These are phyloP conservation scores for Byssoonygena ceratinophila DNA, from an alignment of 2,329 filamentous ascomycete genomes.

Conservation along the genomic window DNA sequence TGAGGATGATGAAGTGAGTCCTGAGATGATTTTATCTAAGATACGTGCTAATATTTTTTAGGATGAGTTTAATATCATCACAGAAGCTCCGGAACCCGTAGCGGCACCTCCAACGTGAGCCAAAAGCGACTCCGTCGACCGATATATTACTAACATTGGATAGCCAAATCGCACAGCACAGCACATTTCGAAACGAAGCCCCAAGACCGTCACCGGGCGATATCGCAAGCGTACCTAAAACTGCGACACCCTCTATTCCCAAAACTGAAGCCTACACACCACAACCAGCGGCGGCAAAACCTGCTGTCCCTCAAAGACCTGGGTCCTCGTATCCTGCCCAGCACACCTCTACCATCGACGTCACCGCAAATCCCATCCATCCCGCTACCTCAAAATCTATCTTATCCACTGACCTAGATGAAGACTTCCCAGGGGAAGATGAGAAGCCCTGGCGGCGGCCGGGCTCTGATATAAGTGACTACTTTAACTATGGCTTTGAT, in stretches of 20 bases:
- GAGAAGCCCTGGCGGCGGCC: slow-evolving; percentile 94
- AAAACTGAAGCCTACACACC: slow-evolving; percentile 25
- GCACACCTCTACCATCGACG: slow-evolving; percentile 69
- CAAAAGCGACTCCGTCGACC: not conserved
- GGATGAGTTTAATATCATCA: slow-evolving; percentile 43
- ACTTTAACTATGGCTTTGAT: slow-evolving; percentile 98
- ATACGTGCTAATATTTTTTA: slow-evolving; percentile 20
- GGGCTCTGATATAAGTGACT: slow-evolving; percentile 88
- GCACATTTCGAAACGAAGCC: slow-evolving; percentile 27
- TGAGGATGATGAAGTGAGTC: slow-evolving; percentile 34
- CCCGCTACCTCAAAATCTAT: slow-evolving; percentile 66
- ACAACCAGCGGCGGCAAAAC: slow-evolving; percentile 27
- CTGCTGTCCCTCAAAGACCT: slow-evolving; percentile 38
- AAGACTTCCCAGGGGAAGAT: slow-evolving; percentile 57
- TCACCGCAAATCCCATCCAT: slow-evolving; percentile 72
- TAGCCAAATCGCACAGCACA: slow-evolving; percentile 34
- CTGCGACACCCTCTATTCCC: slow-evolving; percentile 26
- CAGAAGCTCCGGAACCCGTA: slow-evolving; percentile 36
- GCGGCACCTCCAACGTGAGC: slow-evolving; percentile 31
- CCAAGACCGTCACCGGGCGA: slow-evolving; percentile 30
- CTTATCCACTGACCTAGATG: slow-evolving; percentile 65
- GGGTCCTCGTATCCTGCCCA: slow-evolving; percentile 57
- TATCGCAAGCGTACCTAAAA: slow-evolving; percentile 22
- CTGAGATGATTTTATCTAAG: slow-evolving; percentile 14
- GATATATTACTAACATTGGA: not conserved